Evolutionary conservation across 345 rosid species (phyloP), one percentile per base, ranked within the genome.

Genomic region (Acer saccharum): DNA sequence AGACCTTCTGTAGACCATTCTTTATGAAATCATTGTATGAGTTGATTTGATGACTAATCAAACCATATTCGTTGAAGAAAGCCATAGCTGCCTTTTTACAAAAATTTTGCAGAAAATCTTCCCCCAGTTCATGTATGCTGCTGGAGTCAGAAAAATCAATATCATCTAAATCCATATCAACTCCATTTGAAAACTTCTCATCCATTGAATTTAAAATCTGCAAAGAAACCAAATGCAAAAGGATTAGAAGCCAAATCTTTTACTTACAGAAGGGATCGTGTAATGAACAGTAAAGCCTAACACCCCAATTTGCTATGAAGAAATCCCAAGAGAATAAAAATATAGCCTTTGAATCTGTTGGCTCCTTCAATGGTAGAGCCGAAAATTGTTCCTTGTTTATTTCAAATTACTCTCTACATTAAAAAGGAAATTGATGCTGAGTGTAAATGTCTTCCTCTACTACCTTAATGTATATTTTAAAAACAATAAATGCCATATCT

Each of bases 11-110:
- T 7, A 96, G 85, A 23, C 98, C 98, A 69, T 84, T 77, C 10
- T 75, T 9, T n/a, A 92, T 77, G 79, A 91, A 96, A 52, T 88
- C 86, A 55, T 96, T 90, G 86, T 87, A 92, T 0, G 97, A 91
- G 78, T 96, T 91, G 58, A 94, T 81, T 77, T 96, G 98, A 74
- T 94, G 98, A 67, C 98, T 94, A 17, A 92, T 86, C 14, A 96
- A 89, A 16, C 97, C 97, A 9, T 87, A 87, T 82, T 96, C 86
- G 0, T 88, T 75, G 65, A 92, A 96, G 62, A 96, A 94, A 2
- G 86, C 82, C 4, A 83, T 84, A 0, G 92, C 84, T 0, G 97
- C 94, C 76, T 90, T 87, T 68, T 83, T 88, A 79, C 95, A 91
- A 81, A 96, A 90, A 65, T 32, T 79, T 57, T 70, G 83, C 73